phyloP scores from a whole-genome alignment of 257 asterid genomes.

The Forsythia viridissima region DNA sequence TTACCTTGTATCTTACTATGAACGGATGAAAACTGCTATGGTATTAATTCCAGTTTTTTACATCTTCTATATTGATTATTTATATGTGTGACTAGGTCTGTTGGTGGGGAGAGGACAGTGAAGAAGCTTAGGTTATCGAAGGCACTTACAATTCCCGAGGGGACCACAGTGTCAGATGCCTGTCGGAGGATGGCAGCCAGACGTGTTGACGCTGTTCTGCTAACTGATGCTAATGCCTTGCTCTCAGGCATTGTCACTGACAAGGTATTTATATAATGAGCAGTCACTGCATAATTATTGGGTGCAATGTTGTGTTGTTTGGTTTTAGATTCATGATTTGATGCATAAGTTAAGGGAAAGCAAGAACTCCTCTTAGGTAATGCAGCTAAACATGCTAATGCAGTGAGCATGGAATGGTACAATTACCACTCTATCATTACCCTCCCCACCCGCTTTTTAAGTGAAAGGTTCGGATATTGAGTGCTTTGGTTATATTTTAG shows the following conservation, averaged over 20 bases:
- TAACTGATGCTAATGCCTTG: conserved; percentile 87
- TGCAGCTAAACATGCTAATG: conserved; percentile 18
- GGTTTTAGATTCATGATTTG: background rate
- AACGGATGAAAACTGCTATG: background rate
- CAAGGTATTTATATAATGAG: conserved; percentile 46
- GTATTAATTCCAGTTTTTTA: background rate
- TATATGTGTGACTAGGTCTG: conserved; percentile 40
- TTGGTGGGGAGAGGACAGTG: conserved; percentile 87
- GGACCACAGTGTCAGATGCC: conserved; percentile 88
- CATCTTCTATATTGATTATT: conserved; percentile 5
- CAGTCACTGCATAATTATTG: conserved; percentile 9
- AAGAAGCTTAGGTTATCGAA: conserved; percentile 86
- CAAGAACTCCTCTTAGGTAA: conserved; percentile 1
- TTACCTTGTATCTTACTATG: conserved; percentile 5
- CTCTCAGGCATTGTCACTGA: conserved; percentile 98
- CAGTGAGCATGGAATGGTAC: background rate
- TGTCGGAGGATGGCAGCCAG: conserved; percentile 94
- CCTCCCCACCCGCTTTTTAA: background rate
- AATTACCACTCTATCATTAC: background rate
- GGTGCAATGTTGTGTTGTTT: conserved; percentile 14
- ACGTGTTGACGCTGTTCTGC: conserved; percentile 86
- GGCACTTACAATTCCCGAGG: conserved; percentile 96
- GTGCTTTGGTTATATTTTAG: background rate
- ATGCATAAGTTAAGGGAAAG: conserved; percentile 13
- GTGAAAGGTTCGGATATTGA: background rate